Conservation (phyloP, 352 stramenopile genomes). For the Phytophthora sojae region DNA sequence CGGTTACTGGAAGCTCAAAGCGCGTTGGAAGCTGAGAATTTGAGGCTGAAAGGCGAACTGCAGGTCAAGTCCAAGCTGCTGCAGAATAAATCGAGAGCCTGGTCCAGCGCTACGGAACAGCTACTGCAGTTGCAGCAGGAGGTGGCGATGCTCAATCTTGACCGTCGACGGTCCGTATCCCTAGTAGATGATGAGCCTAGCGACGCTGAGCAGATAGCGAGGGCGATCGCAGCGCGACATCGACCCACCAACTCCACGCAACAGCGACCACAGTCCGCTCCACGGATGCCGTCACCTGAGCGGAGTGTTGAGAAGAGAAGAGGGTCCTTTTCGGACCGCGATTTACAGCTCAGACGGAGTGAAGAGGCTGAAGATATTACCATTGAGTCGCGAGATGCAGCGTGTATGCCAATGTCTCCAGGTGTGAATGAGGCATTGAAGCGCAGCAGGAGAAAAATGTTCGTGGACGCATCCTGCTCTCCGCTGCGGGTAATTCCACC, state of each 20-base stretch:
- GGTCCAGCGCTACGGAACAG: constrained; percentile 80
- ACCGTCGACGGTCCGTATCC: constrained; percentile 37
- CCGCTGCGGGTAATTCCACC: constrained; percentile 33
- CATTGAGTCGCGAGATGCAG: constrained; percentile 14
- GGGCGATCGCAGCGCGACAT: constrained; percentile 30
- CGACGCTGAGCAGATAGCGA: constrained; percentile 32
- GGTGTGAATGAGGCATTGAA: constrained; percentile 12
- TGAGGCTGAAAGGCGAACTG: constrained; percentile 75
- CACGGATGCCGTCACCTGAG: constrained; percentile 28
- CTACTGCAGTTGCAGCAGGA: constrained; percentile 84
- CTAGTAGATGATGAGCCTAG: constrained; percentile 12
- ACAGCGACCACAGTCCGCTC: constrained; percentile 36
- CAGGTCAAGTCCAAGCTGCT: constrained; percentile 85
- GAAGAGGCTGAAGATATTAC: constrained; percentile 5
- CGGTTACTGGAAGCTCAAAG: constrained; percentile 61
- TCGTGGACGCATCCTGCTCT: constrained; percentile 42
- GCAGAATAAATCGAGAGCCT: constrained; percentile 85
- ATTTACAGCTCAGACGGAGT: constrained; percentile 1
- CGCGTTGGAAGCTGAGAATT: constrained; percentile 76
- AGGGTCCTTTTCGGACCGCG: constrained; percentile 27
- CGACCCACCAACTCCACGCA: constrained; percentile 14
- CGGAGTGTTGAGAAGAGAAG: constrained; percentile 35
- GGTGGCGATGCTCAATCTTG: constrained; percentile 82
- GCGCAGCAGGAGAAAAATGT: constrained; percentile 23
- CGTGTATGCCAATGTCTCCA: constrained; percentile 29